Percentiles rank a stretch among this genome's conserved stretches.
Evolutionary conservation across 2,329 filamentous ascomycete genomes (phyloP).

Genomic region (Biscogniauxia mediterranea): DNA sequence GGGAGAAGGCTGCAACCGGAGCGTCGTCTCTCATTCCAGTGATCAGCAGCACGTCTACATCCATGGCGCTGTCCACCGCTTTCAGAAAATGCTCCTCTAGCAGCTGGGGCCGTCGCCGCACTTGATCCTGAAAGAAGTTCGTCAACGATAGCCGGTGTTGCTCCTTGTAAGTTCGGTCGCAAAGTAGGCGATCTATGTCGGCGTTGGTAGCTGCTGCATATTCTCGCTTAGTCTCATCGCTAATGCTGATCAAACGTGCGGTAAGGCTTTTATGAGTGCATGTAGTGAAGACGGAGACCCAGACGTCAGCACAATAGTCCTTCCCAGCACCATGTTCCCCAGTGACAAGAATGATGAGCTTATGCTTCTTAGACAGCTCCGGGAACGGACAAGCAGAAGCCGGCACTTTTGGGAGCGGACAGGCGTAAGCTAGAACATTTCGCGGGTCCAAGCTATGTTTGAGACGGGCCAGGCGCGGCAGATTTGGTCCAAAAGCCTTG

Average conservation of each 20-base stretch:
- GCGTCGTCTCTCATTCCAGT: conserved; percentile 63
- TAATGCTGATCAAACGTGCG: conserved; percentile 52
- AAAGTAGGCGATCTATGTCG: conserved; percentile 46
- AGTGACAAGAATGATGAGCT: conserved; percentile 57
- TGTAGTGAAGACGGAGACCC: conserved; percentile 42
- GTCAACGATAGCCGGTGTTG: conserved; percentile 53
- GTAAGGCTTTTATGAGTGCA: conserved; percentile 28
- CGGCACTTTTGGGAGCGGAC: no score
- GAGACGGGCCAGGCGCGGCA: conserved; percentile 38
- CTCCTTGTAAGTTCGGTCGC: conserved; percentile 61
- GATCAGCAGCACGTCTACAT: conserved; percentile 56
- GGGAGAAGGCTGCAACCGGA: conserved; percentile 52
- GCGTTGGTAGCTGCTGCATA: conserved; percentile 51
- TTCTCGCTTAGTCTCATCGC: conserved; percentile 54
- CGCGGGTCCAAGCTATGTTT: no score
- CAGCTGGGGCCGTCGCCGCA: conserved; percentile 42
- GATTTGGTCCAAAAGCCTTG: conserved; percentile 58
- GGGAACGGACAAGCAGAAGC: conserved; percentile 53
- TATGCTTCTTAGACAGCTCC: conserved; percentile 34
- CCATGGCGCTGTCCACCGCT: conserved; percentile 39
- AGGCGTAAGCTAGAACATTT: no score
- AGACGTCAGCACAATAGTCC: conserved; percentile 56
- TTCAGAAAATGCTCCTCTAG: conserved; percentile 51
- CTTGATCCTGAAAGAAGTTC: conserved; percentile 47
- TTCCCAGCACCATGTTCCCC: conserved; percentile 57